These are phyloP conservation scores for Trypethelium eluteriae DNA, from an alignment of 495 filamentous ascomycete genomes.

Conservation along the genomic window DNA sequence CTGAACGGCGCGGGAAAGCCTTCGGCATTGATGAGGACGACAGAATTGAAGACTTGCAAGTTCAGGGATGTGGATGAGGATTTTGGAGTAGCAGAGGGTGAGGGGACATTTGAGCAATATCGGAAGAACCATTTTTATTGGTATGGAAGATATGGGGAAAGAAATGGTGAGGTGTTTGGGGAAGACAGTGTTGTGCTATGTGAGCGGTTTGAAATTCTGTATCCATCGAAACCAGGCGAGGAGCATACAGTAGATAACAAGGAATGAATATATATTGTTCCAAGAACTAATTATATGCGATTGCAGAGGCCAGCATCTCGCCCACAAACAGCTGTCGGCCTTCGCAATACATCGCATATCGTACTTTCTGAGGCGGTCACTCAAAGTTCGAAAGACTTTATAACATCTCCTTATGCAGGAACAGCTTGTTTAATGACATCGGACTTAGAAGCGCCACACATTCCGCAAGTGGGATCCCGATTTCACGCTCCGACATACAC, in stretches of 20 bases:
- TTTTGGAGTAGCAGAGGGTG: slow-evolving; percentile 34
- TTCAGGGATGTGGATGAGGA: slow-evolving; percentile 32
- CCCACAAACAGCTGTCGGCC: no score
- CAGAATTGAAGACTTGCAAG: slow-evolving; percentile 25
- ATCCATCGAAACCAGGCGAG: slow-evolving; percentile 15
- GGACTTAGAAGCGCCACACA: no score
- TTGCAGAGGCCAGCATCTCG: no score
- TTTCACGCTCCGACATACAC: no score
- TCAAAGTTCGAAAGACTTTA: no score
- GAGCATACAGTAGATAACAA: not conserved
- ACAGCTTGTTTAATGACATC: no score
- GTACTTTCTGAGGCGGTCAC: no score
- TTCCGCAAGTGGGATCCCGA: no score
- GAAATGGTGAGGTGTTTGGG: slow-evolving; percentile 24
- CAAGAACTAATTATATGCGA: no score
- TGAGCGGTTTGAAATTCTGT: slow-evolving; percentile 34
- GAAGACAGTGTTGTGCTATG: slow-evolving; percentile 33
- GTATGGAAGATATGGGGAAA: slow-evolving; percentile 16
- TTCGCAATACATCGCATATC: no score
- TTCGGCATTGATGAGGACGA: slow-evolving; percentile 30
- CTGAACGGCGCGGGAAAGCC: slow-evolving; percentile 29
- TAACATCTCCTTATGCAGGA: no score
- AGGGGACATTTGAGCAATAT: slow-evolving; percentile 31
- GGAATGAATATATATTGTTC: not conserved
- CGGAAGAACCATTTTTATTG: slow-evolving; percentile 30